phyloP scores from a whole-genome alignment of 345 rosid genomes.

The Salix purpurea region DNA sequence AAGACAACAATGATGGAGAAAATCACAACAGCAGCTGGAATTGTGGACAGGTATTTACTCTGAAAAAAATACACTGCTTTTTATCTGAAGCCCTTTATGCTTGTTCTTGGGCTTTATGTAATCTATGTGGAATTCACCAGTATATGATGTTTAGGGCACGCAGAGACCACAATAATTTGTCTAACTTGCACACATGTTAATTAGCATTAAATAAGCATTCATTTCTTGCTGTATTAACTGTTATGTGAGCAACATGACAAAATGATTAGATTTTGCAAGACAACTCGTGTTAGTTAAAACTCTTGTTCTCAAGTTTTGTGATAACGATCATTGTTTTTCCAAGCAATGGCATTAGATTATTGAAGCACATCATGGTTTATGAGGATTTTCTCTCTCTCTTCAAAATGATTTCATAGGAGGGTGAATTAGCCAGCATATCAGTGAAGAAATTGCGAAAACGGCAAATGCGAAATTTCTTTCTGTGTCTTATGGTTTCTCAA shows the following conservation, averaged over 20 bases:
- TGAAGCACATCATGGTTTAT: background rate
- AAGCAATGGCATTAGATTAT: background rate
- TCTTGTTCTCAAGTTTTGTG: background rate
- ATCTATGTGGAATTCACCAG: background rate
- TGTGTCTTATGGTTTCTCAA: conserved; percentile 94
- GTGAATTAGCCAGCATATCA: conserved; percentile 68
- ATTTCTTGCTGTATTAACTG: background rate
- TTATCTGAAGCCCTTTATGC: background rate
- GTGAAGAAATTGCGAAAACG: conserved; percentile 86
- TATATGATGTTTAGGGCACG: background rate
- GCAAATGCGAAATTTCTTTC: conserved; percentile 85
- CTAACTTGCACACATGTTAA: background rate
- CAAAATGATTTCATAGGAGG: conserved; percentile 51
- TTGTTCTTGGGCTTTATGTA: background rate
- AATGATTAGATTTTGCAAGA: background rate
- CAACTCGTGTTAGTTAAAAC: background rate
- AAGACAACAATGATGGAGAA: conserved; percentile 94
- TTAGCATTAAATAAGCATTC: background rate
- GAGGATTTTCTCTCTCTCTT: conserved; percentile 9
- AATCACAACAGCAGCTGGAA: conserved; percentile 93
- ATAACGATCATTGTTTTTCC: background rate
- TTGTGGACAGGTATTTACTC: conserved; percentile 70
- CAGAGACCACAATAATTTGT: background rate
- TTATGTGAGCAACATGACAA: background rate
- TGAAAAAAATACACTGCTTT: background rate